These are phyloP conservation scores for Saccharomyces hybrid DNA, from an alignment of 1,139 yeast species.

Conservation along the genomic window DNA sequence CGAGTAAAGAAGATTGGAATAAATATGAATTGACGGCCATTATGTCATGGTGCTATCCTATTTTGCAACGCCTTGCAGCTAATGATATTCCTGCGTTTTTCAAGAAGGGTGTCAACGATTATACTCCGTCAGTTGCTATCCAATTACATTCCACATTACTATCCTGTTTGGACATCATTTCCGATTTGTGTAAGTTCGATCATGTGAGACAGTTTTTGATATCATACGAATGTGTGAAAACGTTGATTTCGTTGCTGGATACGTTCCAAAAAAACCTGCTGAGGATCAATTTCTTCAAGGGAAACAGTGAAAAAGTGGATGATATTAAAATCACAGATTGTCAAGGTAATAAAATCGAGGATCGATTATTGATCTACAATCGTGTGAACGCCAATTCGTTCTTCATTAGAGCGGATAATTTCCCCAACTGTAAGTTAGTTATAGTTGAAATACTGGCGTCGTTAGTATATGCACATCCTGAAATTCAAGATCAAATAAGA, in stretches of 20 bases:
- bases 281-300: constrained; percentile 24
- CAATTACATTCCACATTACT: constrained; percentile 17
- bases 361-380: constrained; percentile 10
- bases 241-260: constrained; percentile 40
- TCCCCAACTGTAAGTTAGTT: constrained; percentile 55
- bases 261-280: constrained; percentile 42
- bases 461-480: constrained; percentile 43
- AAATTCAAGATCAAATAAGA: constrained; percentile 61
- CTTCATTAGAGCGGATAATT: constrained; percentile 33
- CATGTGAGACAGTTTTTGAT: constrained; percentile 45
- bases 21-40: constrained; percentile 44
- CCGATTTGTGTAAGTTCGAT: constrained; percentile 45
- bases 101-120: constrained; percentile 11
- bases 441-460: constrained; percentile 54
- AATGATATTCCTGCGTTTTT: constrained; percentile 25
- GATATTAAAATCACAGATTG: constrained; percentile 29
- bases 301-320: constrained; percentile 27
- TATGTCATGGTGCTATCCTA: constrained; percentile 46
- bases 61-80: constrained; percentile 29
- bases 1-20: constrained; percentile 48
- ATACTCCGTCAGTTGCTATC: constrained; percentile 8
- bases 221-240: constrained; percentile 43
- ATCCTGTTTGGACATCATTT: constrained; percentile 41
- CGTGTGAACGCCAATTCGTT: constrained; percentile 18
- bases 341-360: constrained; percentile 24